These are phyloP conservation scores for Neopestalotiopsis clavispora DNA, from an alignment of 2,329 filamentous ascomycete species.

Conservation along the genomic window DNA sequence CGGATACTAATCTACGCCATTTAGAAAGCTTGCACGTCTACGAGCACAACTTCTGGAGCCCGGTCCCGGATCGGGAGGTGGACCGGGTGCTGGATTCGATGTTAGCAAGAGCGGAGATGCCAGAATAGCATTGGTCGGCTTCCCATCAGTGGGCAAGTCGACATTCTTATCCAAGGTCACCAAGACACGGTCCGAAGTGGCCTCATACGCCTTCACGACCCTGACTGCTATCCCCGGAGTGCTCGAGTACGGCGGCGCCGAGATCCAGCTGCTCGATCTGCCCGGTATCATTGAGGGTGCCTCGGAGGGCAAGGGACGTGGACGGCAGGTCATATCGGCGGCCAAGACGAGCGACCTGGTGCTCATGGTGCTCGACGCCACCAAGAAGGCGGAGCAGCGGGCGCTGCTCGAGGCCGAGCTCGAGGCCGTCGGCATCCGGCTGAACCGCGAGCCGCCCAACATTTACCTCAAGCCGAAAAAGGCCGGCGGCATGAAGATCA, in stretches of 20 bases:
- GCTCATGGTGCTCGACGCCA: conserved; percentile 95
- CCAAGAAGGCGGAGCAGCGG: conserved; percentile 93
- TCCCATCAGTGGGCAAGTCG: conserved; percentile 97
- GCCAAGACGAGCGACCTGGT: conserved; percentile 98
- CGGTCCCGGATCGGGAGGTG: conserved; percentile 75
- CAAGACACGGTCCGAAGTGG: conserved; percentile 95
- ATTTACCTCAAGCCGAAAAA: conserved; percentile 98
- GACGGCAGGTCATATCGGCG: conserved; percentile 94
- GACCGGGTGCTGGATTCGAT: conserved; percentile 84
- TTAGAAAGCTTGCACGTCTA: conserved; percentile 91
- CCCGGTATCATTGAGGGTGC: conserved; percentile 98
- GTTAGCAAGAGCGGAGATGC: conserved; percentile 97
- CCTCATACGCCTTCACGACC: conserved; percentile 96
- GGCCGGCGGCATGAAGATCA: conserved; percentile 98
- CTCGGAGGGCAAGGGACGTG: conserved; percentile 92
- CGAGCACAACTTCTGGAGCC: conserved; percentile 95
- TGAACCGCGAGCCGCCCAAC: conserved; percentile 93
- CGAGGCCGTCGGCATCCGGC: conserved; percentile 90
- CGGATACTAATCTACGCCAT: conserved; percentile 19
- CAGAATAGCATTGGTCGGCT: conserved; percentile 95
- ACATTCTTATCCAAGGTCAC: conserved; percentile 99
- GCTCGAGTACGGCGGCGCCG: conserved; percentile 94
- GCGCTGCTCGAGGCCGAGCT: conserved; percentile 88
- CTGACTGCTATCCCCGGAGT: conserved; percentile 97
- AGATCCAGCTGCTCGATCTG: conserved; percentile 96